These are phyloP conservation scores for Lipomyces sp. DNA, from an alignment of 805 yeast genomes.

Conservation along the genomic window DNA sequence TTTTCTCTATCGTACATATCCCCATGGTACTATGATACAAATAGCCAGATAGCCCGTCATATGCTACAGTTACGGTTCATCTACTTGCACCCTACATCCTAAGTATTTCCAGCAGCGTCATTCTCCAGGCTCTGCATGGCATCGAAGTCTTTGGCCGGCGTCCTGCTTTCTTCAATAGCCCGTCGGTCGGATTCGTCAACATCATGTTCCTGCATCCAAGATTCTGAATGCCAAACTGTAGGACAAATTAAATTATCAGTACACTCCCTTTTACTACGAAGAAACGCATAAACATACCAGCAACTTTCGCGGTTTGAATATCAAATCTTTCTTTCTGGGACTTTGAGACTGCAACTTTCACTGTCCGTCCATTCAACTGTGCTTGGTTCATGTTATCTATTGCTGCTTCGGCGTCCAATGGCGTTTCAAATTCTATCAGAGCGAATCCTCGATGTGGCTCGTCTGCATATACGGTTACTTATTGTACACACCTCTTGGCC, in stretches of 20 bases:
- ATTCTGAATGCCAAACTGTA: slow-evolving; percentile 34
- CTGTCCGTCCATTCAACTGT: slow-evolving; percentile 39
- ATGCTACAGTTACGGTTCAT: neutral
- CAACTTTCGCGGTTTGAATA: slow-evolving; percentile 25
- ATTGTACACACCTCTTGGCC: neutral
- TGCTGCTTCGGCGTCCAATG: slow-evolving; percentile 45
- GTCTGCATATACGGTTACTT: slow-evolving; percentile 8
- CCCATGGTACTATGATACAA: neutral
- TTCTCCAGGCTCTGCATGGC: slow-evolving; percentile 28
- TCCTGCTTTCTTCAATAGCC: slow-evolving; percentile 8
- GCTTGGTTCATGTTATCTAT: slow-evolving; percentile 45
- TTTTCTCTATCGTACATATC: neutral
- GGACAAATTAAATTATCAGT: neutral
- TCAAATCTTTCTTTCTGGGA: slow-evolving; percentile 31
- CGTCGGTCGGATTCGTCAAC: slow-evolving; percentile 28
- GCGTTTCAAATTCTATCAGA: slow-evolving; percentile 41
- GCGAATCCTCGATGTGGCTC: slow-evolving; percentile 40
- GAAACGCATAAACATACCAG: slow-evolving; percentile 21
- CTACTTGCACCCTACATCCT: neutral
- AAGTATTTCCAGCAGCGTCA: slow-evolving; percentile 18
- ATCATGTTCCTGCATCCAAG: slow-evolving; percentile 30
- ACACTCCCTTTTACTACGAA: neutral
- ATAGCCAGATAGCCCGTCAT: neutral
- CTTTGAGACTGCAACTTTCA: slow-evolving; percentile 39
- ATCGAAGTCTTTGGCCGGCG: slow-evolving; percentile 8